Base-by-base conservation (phyloP, 2,329 filamentous ascomycete genomes). In the Ophiocordyceps polyrhachis-furcata region DNA sequence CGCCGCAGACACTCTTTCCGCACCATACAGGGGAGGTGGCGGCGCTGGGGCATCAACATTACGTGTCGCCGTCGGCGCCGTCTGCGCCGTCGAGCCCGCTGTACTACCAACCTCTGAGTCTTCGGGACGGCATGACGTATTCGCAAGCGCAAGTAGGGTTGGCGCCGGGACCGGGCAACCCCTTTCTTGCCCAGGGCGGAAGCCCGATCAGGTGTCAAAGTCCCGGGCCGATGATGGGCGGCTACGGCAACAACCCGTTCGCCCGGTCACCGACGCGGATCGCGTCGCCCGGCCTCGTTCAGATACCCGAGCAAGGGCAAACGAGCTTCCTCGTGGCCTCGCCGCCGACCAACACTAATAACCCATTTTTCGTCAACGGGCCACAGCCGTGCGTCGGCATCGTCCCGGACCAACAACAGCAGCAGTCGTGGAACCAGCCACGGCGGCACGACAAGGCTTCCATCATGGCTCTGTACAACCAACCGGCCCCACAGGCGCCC, bases 401-500 rank as follows among this genome's bases (percentile, higher is more conserved):
- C 28, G 43, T 46, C 17, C 50, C 48, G 21, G 21, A 23, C 19
- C 5, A 37, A 9, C 56, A 58, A 44, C 56, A 58, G 21, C 62
- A 64, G 43, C 61, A 64, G 43, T 61, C 54, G 29, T 56, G 57
- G 45, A 60, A 60, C 28, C 63, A 66, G 43, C 64, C 68, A 15
- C 64, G 65, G 40, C 66, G 72, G 29, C 70, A 78, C 28, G 76
- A 86, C 53, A 88, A 83, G 50, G 75, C 74, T 3, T 80, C 80
- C 5, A 89, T 91, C 47, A 67, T 89, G 58, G 80, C 83, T 6
- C 62, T 91, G 12, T 89, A 84, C 54, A 78, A 74, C 55, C 73
- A 79, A 37, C 68, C 73, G 23, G 54, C 62, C 11, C 53, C 58
- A 32, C 52, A 56, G 23, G 52, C 50, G 45, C 56, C 57, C 25